Evolutionary conservation across 1,284 basidiomycete genomes (phyloP), one percentile per base, ranked within the genome.

Genomic region (Dichomitus squalens): DNA sequence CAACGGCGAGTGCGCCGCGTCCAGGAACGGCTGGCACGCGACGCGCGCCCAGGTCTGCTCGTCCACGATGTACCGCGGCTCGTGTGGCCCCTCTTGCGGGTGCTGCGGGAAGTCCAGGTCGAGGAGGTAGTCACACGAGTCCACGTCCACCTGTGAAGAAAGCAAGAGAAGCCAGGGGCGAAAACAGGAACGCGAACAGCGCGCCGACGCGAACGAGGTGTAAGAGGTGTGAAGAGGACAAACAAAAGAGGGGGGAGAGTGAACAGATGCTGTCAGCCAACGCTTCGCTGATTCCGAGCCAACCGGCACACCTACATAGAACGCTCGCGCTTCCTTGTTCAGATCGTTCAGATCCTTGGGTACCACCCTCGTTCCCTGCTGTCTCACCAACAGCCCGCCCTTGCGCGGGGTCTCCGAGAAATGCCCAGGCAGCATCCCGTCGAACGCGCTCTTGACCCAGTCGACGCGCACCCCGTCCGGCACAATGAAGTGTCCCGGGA

Each of bases 371-470:
- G 92, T 96, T 61, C 87, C 87, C 35, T 80, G 77, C 21, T 65
- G 48, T 61, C 87, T 81, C 33, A 80, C 80, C 84, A 90, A 92
- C 73, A 76, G 68, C 23, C 78, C 74, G 8, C 75, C 75, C 5
- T 63, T 61, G 18, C 56, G 59, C 25, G 63, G 55, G 58, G 58
- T 72, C 59, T 73, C 73, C 41, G 70, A 72, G 72, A 95, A 96
- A 70, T 92, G 91, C 39, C 89, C 85, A 4, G 97, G 97, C 61
- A 99, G 78, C 70, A 95, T 85, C 14, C 95, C 96, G 57, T 88
- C 81, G 67, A 98, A 97, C 54, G 90, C 93, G 72, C 90, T 94
- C 77, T 93, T 89, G 70, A 98, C 78, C 75, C 95, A 98, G 60
- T 90, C 82, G 14, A 96, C 87, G 46, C 87, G 82, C 55, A 98